Evolutionary conservation across 345 rosid species (phyloP).

Genomic region (Reutealis trisperma): DNA sequence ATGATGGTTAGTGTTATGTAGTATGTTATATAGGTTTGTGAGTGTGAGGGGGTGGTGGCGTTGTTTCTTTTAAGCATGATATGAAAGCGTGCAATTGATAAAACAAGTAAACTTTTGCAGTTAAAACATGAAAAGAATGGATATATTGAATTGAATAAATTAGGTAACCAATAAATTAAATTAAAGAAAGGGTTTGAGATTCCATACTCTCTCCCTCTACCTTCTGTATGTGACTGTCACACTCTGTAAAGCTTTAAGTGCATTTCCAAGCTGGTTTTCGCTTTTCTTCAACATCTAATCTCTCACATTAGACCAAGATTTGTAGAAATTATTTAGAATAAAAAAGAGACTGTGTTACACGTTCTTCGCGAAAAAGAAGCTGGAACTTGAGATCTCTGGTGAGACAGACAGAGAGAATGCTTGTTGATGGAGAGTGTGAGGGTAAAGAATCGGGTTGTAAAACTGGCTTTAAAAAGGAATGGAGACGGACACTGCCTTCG

Average conservation of each 20-base stretch:
- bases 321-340: slow-evolving; percentile 14
- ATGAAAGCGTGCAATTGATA: slow-evolving; percentile 29
- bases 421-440: neutral
- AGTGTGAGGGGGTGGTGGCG: neutral
- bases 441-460: neutral
- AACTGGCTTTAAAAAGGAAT: slow-evolving; percentile 3
- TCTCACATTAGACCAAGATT: neutral
- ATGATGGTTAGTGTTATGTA: no score
- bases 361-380: slow-evolving; percentile 1
- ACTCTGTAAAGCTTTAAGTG: slow-evolving; percentile 29
- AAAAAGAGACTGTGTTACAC: slow-evolving; percentile 1
- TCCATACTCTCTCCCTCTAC: slow-evolving; percentile 27
- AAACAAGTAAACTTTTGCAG: slow-evolving; percentile 1
- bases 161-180: neutral
- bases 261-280: slow-evolving; percentile 27
- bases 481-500: slow-evolving; percentile 1
- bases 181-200: slow-evolving; percentile 26
- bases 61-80: slow-evolving; percentile 17
- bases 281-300: slow-evolving; percentile 19
- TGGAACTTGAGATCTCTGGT: neutral
- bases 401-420: neutral
- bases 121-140: slow-evolving; percentile 14
- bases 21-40: slow-evolving; percentile 8
- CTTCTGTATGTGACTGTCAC: slow-evolving; percentile 4
- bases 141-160: neutral